Conservation (phyloP, 2,329 filamentous ascomycete species). For the Venturia nashicola region DNA sequence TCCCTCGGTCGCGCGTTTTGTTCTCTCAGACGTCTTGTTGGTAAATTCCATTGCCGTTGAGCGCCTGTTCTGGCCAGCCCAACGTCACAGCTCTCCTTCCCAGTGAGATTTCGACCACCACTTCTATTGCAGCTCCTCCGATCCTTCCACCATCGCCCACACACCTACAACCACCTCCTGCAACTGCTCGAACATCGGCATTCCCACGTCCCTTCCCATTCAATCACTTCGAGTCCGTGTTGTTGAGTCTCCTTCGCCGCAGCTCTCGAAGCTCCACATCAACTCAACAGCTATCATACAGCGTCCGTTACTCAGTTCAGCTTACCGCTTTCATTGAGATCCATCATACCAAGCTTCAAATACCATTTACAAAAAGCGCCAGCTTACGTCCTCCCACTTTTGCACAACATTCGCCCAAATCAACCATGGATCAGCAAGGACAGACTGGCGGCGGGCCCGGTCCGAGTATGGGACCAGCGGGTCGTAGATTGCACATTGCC, state of each 20-base stretch:
- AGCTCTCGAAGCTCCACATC: background rate
- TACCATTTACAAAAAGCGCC: background rate
- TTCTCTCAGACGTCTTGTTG: background rate
- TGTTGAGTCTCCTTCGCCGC: background rate
- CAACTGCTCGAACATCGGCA: background rate
- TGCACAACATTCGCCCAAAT: conserved; percentile 1
- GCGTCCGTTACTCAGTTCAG: background rate
- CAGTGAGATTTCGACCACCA: background rate
- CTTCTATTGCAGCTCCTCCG: background rate
- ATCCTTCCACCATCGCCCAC: conserved; percentile 2
- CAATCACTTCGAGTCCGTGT: background rate
- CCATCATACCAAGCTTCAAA: conserved; percentile 4
- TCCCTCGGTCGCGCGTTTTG: background rate
- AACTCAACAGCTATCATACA: background rate
- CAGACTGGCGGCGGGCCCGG: conserved; percentile 21
- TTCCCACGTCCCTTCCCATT: background rate
- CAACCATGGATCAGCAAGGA: conserved; percentile 9
- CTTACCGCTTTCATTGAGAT: conserved; percentile 7
- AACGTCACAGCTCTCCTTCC: conserved; percentile 1
- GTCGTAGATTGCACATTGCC: conserved; percentile 90
- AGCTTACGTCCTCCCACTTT: background rate
- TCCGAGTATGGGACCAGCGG: conserved; percentile 50
- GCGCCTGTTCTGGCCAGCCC: background rate
- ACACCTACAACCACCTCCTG: background rate
- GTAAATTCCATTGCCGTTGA: background rate